Percentiles rank a stretch among this genome's conserved stretches.
phyloP scores from a whole-genome alignment of 176 grass and related monocot genomes.

The Triticum dicoccoides region DNA sequence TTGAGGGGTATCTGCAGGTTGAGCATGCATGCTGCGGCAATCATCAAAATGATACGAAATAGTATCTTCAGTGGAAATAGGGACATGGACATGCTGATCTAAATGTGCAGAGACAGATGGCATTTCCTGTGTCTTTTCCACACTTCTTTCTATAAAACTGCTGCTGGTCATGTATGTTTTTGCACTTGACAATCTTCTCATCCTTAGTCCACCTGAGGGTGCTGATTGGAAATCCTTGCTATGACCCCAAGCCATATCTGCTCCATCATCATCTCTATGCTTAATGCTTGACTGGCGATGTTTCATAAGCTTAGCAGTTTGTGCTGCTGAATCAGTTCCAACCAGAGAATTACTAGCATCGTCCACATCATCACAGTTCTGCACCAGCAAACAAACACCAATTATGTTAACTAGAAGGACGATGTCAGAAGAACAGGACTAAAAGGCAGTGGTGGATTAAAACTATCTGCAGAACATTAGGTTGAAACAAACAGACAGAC shows the following conservation, averaged over 20 bases:
- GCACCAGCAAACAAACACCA: neutral
- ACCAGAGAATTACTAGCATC: neutral
- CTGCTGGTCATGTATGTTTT: constrained; percentile 3
- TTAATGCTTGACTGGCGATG: neutral
- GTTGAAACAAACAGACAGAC: neutral
- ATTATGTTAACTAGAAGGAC: neutral
- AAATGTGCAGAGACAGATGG: neutral
- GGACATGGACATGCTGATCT: neutral
- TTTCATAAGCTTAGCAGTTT: constrained; percentile 8
- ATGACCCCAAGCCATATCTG: constrained; percentile 30
- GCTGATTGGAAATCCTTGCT: constrained; percentile 32
- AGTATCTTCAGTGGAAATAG: neutral
- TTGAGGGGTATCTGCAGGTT: neutral
- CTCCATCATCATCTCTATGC: neutral
- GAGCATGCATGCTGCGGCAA: neutral
- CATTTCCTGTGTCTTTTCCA: neutral
- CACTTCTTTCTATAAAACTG: neutral
- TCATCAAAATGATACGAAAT: neutral
- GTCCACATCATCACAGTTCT: constrained; percentile 17
- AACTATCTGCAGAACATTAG: neutral
- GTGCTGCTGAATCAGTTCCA: neutral
- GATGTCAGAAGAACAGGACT: neutral
- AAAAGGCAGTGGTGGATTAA: neutral
- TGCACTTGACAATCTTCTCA: neutral
- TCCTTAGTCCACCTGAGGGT: neutral